These are phyloP conservation scores for Vitis rupestris DNA, from an alignment of 164 flowering plant species.

Conservation along the genomic window DNA sequence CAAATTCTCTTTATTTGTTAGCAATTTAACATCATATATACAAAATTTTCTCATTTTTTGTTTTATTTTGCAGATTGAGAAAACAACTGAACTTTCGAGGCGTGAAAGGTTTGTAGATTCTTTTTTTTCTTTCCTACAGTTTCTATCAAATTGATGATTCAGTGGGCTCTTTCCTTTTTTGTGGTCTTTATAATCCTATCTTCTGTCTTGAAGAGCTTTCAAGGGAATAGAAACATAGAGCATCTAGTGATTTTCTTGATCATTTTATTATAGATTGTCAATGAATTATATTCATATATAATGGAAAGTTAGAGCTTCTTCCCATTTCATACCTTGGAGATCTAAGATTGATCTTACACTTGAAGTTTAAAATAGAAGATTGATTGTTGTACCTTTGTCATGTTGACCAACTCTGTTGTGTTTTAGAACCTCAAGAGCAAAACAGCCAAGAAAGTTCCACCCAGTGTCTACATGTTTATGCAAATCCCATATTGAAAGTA, in stretches of 20 bases:
- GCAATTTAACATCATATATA: neutral
- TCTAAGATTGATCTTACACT: neutral
- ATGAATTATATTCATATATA: no score
- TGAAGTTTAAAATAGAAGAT: neutral
- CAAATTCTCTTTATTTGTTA: neutral
- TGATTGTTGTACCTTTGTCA: no score
- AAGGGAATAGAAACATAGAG: no score
- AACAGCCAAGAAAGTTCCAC: no score
- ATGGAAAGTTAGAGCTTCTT: neutral
- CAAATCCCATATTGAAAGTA: no score
- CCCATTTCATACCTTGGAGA: neutral
- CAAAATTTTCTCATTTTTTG: no score
- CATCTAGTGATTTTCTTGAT: neutral
- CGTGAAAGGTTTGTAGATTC: slow-evolving; percentile 52
- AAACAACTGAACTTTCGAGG: slow-evolving; percentile 62
- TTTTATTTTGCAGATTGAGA: slow-evolving; percentile 33
- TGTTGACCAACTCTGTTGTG: no score
- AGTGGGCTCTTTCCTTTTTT: neutral
- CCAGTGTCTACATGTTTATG: no score
- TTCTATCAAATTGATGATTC: no score
- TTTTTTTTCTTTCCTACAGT: neutral
- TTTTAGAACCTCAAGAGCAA: no score
- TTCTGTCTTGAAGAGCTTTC: neutral
- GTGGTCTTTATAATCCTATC: neutral
- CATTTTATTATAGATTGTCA: no score